phyloP scores from a whole-genome alignment of 257 asterid species.

The Cordia subcordata region DNA sequence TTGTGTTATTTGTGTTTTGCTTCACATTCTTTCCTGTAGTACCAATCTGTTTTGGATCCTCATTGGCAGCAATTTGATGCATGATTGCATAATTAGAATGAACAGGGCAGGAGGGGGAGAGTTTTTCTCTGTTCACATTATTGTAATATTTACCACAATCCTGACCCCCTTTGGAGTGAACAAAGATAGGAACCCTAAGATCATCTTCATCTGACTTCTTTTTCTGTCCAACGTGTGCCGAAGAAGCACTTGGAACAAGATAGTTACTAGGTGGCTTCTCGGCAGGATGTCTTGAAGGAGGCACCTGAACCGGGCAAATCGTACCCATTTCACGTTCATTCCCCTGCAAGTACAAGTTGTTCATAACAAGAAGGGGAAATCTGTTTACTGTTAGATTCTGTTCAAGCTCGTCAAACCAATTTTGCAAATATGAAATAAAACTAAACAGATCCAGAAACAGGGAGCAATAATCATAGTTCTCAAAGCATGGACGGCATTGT shows the following conservation, averaged over 20 bases:
- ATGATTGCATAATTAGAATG: slow-evolving; percentile 21
- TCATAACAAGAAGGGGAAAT: neutral
- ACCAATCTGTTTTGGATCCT: slow-evolving; percentile 14
- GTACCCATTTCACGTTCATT: slow-evolving; percentile 34
- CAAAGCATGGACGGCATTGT: too few relatives aligned
- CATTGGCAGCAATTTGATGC: slow-evolving; percentile 13
- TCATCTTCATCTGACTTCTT: slow-evolving; percentile 58
- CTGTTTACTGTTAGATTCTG: neutral
- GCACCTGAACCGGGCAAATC: slow-evolving; percentile 30
- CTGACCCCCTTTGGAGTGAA: slow-evolving; percentile 31
- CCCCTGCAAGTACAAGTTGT: slow-evolving; percentile 37
- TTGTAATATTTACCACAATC: slow-evolving; percentile 23
- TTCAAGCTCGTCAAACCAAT: too few relatives aligned
- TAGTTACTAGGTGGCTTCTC: slow-evolving; percentile 33
- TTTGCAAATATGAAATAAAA: too few relatives aligned
- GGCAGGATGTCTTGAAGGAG: slow-evolving; percentile 29
- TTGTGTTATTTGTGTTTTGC: slow-evolving; percentile 27
- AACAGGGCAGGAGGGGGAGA: slow-evolving; percentile 24
- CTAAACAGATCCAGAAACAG: too few relatives aligned
- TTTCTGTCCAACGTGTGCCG: slow-evolving; percentile 30
- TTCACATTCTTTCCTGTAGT: slow-evolving; percentile 9
- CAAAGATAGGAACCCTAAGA: slow-evolving; percentile 60
- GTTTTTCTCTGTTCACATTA: slow-evolving; percentile 18
- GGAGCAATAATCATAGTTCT: too few relatives aligned
- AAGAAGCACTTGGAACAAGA: slow-evolving; percentile 29